phyloP scores from a whole-genome alignment of 345 rosid genomes.

The Pistacia atlantica region DNA sequence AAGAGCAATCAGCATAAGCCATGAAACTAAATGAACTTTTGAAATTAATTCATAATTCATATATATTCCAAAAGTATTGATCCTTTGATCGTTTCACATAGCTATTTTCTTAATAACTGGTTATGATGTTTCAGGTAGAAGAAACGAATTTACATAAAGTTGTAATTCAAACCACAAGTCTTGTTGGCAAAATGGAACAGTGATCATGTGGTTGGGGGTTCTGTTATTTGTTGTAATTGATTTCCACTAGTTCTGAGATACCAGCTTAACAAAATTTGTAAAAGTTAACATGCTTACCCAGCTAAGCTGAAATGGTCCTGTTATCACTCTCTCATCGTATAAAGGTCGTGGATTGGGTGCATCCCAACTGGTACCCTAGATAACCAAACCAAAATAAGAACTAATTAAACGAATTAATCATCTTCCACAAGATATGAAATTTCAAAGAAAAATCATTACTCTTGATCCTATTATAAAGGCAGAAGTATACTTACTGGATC shows the following conservation, averaged over 20 bases:
- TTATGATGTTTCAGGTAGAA: background rate
- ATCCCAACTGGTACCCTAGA: conserved; percentile 17
- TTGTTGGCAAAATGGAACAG: conserved; percentile 7
- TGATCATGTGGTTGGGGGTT: background rate
- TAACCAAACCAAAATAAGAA: background rate
- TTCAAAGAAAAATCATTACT: too few relatives aligned
- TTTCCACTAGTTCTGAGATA: background rate
- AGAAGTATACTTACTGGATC: conserved; percentile 17
- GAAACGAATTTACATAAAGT: background rate
- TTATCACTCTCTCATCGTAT: background rate
- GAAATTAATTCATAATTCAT: background rate
- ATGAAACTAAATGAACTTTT: background rate
- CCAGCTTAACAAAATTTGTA: background rate
- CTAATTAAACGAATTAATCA: background rate
- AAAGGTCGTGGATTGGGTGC: conserved; percentile 5
- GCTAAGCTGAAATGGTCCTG: conserved; percentile 9
- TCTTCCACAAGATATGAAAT: background rate
- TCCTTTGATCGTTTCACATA: background rate
- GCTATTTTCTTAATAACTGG: background rate
- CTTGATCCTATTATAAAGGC: background rate
- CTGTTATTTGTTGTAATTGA: background rate
- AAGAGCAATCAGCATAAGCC: background rate
- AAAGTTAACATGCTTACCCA: conserved; percentile 18
- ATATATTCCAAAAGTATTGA: background rate
- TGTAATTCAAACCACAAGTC: background rate